These are phyloP conservation scores for Triticum dicoccoides DNA, from an alignment of 176 grass and related monocot genomes.

Conservation along the genomic window DNA sequence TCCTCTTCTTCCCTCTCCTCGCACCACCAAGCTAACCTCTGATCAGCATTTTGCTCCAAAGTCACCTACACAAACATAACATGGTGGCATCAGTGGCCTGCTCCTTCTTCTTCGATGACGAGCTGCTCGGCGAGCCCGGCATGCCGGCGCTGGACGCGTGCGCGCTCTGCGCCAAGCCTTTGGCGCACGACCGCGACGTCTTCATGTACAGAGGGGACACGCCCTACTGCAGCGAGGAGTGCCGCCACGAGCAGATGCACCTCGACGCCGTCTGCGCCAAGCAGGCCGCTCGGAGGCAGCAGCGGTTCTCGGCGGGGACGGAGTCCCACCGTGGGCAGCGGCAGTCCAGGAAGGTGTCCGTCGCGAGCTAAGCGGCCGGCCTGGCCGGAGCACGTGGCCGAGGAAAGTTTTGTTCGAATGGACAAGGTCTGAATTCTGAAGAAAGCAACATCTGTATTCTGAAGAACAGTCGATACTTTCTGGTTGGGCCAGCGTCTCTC, in stretches of 20 bases:
- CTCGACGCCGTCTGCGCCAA: conserved; percentile 31
- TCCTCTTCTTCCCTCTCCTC: too few species aligned
- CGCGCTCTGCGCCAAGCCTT: conserved; percentile 50
- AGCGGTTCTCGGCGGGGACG: background rate
- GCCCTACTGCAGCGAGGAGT: conserved; percentile 78
- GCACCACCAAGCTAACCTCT: too few species aligned
- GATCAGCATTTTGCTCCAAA: background rate
- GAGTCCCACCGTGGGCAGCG: background rate
- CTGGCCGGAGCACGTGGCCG: background rate
- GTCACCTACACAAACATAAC: background rate
- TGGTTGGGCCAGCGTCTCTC: background rate
- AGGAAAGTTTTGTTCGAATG: too few species aligned
- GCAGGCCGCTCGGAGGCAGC: background rate
- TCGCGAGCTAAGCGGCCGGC: conserved; percentile 11
- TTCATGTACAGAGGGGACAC: conserved; percentile 85
- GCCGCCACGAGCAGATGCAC: conserved; percentile 62
- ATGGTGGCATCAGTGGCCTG: background rate
- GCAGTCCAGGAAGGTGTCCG: conserved; percentile 19
- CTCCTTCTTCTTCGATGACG: conserved; percentile 51
- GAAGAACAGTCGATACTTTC: background rate
- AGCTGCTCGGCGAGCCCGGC: background rate
- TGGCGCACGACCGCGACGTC: conserved; percentile 47
- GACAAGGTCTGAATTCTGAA: background rate
- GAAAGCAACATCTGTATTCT: too few species aligned
- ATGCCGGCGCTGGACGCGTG: conserved; percentile 41